Percentiles rank a stretch among this genome's conserved stretches.
phyloP scores from a whole-genome alignment of 139 green algal genomes.

The Tetraselmis chui region DNA sequence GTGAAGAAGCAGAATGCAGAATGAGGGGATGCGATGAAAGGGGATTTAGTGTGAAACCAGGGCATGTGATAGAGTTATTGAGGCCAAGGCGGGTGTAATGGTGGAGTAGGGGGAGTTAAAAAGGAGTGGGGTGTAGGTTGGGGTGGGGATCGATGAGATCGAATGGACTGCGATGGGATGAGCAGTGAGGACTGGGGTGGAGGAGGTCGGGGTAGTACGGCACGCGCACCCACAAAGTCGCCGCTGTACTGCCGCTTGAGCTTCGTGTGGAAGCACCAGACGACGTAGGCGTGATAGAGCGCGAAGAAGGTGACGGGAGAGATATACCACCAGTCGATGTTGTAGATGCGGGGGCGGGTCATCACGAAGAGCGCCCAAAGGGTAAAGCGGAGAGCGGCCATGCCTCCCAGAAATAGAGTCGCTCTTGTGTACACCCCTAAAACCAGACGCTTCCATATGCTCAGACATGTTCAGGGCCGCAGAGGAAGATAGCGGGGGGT shows the following conservation, averaged over 20 bases:
- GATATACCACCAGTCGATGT: not conserved
- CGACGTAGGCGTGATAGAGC: not conserved
- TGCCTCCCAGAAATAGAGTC: not conserved
- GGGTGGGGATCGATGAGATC: too few species aligned
- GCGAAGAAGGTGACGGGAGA: not conserved
- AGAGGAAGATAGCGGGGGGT: too few species aligned
- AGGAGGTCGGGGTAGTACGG: not conserved
- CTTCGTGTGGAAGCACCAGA: not conserved
- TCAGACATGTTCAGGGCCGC: not conserved
- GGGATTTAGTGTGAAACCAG: too few species aligned
- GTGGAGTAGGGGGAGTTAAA: too few species aligned
- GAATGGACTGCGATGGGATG: too few species aligned
- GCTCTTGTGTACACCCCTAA: not conserved
- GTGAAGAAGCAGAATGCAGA: too few species aligned
- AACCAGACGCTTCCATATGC: not conserved
- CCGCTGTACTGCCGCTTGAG: not conserved
- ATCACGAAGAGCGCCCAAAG: not conserved
- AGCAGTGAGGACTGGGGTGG: too few species aligned
- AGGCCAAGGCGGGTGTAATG: too few species aligned
- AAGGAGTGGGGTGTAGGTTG: too few species aligned
- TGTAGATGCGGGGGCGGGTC: not conserved
- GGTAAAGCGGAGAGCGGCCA: not conserved
- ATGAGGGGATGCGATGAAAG: too few species aligned
- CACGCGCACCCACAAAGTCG: not conserved
- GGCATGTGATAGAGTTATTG: too few species aligned